Evolutionary conservation across 106 monocot genomes (phyloP), one percentile per base, ranked within the genome.

Genomic region (Cymbidium sinense): DNA sequence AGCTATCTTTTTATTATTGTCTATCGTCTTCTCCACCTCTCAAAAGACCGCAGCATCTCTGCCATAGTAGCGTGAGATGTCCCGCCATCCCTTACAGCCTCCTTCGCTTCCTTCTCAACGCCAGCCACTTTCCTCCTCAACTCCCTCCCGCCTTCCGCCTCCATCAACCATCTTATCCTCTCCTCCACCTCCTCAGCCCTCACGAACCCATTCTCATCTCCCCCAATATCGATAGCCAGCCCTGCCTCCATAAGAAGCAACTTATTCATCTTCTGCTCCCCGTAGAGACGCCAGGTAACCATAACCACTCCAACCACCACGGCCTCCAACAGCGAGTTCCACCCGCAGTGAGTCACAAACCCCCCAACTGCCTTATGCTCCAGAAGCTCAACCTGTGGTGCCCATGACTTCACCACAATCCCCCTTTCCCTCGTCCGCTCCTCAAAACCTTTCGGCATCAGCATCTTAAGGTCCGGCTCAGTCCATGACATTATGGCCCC

Each of bases 301-400:
- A 93, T 83, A 20, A 84, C 84, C 65, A 93, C 90, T 18, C 88
- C 93, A 2, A 79, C 75, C 1, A 70, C 34, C 27, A 90, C 75
- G 54, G 84, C 85, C 82, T 93, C 93, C 80, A 93, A 25, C 39
- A 69, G 69, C 28, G 93, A 93, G 81, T 90, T 93, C 93, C 93
- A 93, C 8, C 93, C 93, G 25, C 86, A 86, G 80, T 93, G 93
- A 5, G 74, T 93, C 80, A 90, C 88, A 78, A 93, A 93, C 9
- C 86, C 88, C 0, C 90, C 93, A 15, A 88, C 78, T n/a, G 90
- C 65, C 78, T 11, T 77, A 74, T 93, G 93, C 1, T 13, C 18
- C 75, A 93, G 78, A 50, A 93, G 82, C 30, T 61, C 80, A 64
- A 65, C 75, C 77, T 93, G 90, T 15, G 93, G 90, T 0, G 87